These are phyloP conservation scores for Ambrosia artemisiifolia DNA, from an alignment of 129 eudicot species.

Conservation along the genomic window DNA sequence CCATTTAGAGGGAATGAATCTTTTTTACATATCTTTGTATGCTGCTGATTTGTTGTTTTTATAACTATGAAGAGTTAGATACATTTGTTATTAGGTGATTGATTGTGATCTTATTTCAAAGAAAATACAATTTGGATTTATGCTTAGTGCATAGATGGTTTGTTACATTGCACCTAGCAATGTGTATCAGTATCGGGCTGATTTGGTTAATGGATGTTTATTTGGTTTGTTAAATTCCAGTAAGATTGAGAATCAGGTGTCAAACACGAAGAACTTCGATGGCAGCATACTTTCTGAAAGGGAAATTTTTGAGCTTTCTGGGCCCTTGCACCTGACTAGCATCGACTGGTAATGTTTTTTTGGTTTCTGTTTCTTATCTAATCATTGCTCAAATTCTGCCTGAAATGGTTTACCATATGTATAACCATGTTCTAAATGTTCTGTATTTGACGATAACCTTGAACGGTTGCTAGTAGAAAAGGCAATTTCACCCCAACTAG, in stretches of 20 bases:
- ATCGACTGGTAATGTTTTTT: conserved; percentile 60
- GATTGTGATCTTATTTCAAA: conserved; percentile 1
- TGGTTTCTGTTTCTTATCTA: neutral
- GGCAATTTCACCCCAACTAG: neutral
- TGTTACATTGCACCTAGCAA: neutral
- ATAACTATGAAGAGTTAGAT: conserved; percentile 2
- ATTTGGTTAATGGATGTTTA: neutral
- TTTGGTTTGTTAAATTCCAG: conserved; percentile 14
- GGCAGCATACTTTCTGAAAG: conserved; percentile 51
- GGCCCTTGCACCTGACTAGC: conserved; percentile 67
- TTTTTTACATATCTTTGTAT: conserved; percentile 3
- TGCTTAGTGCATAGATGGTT: neutral
- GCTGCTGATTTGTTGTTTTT: neutral
- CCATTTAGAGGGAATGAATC: neutral
- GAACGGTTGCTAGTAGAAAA: no score
- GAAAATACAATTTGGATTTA: neutral
- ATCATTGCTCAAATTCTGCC: neutral
- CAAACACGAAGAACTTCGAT: conserved; percentile 24
- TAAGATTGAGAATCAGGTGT: conserved; percentile 22
- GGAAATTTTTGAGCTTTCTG: conserved; percentile 60
- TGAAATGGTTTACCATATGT: conserved; percentile 5
- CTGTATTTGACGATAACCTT: neutral
- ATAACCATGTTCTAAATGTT: neutral
- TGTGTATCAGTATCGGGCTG: neutral
- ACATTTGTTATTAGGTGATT: conserved; percentile 1